Evolutionary conservation across 768 basidiomycete genomes (phyloP).

Genomic region (Suillus cothurnatus): DNA sequence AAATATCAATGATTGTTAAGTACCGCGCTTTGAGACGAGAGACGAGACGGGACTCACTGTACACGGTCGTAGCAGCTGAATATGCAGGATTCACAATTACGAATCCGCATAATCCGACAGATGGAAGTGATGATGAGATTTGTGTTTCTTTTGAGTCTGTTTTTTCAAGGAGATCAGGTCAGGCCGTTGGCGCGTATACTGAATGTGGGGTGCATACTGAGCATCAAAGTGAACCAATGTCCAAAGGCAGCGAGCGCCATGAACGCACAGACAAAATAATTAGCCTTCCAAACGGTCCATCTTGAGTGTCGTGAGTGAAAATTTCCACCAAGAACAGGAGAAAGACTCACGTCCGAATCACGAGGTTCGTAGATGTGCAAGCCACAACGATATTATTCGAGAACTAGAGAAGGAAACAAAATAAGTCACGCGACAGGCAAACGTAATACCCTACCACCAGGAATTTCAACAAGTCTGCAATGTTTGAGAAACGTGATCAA

Average conservation of each 20-base stretch:
- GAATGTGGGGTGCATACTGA: slow-evolving; percentile 11
- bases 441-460: slow-evolving; percentile 15
- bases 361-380: slow-evolving; percentile 26
- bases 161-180: background rate
- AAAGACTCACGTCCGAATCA: slow-evolving; percentile 31
- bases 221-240: slow-evolving; percentile 25
- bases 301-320: slow-evolving; percentile 7
- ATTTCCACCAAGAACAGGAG: background rate
- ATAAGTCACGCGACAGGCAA: too few relatives aligned
- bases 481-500: background rate
- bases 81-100: slow-evolving; percentile 2
- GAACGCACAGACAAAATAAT: slow-evolving; percentile 18
- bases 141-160: slow-evolving; percentile 19
- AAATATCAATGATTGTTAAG: background rate
- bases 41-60: slow-evolving; percentile 16
- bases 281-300: slow-evolving; percentile 31
- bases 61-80: slow-evolving; percentile 14
- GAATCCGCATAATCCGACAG: slow-evolving; percentile 9
- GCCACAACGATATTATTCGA: slow-evolving; percentile 18
- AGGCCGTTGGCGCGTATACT: background rate
- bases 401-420: slow-evolving; percentile 13
- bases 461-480: slow-evolving; percentile 11
- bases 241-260: slow-evolving; percentile 16
- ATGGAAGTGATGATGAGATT: background rate
- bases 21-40: background rate